These are phyloP conservation scores for Spiraea crenata DNA, from an alignment of 331 rosid species.

Conservation along the genomic window DNA sequence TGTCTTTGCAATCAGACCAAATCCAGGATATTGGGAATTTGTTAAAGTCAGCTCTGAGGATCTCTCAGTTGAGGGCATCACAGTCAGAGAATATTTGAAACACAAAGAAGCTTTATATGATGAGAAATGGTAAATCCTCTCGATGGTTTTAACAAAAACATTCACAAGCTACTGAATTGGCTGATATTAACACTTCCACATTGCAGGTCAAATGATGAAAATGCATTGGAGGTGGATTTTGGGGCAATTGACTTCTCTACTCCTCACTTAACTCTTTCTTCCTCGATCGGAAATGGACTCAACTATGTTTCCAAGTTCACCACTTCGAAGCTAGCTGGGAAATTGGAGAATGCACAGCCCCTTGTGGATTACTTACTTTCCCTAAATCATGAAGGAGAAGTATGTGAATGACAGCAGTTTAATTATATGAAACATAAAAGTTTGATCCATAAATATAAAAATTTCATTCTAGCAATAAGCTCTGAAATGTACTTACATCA, in stretches of 20 bases:
- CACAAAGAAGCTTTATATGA: constrained; percentile 62
- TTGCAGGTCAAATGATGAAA: constrained; percentile 78
- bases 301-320: constrained; percentile 54
- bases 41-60: constrained; percentile 60
- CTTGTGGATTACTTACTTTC: constrained; percentile 75
- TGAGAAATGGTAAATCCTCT: constrained; percentile 53
- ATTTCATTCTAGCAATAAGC: background rate
- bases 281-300: constrained; percentile 87
- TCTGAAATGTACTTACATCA: background rate
- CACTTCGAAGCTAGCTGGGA: constrained; percentile 52
- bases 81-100: constrained; percentile 58
- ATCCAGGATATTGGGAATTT: constrained; percentile 86
- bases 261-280: constrained; percentile 68
- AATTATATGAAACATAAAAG: background rate
- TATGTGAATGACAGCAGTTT: constrained; percentile 29
- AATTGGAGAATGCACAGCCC: constrained; percentile 56
- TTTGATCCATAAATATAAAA: background rate
- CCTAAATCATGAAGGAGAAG: constrained; percentile 65
- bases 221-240: constrained; percentile 81
- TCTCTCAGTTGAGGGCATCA: constrained; percentile 59
- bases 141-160: background rate
- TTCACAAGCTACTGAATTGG: background rate
- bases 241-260: constrained; percentile 59
- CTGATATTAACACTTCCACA: constrained; percentile 5
- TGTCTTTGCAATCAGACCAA: constrained; percentile 71